phyloP scores from a whole-genome alignment of 2,329 filamentous ascomycete genomes.

The Pseudonectria buxi region DNA sequence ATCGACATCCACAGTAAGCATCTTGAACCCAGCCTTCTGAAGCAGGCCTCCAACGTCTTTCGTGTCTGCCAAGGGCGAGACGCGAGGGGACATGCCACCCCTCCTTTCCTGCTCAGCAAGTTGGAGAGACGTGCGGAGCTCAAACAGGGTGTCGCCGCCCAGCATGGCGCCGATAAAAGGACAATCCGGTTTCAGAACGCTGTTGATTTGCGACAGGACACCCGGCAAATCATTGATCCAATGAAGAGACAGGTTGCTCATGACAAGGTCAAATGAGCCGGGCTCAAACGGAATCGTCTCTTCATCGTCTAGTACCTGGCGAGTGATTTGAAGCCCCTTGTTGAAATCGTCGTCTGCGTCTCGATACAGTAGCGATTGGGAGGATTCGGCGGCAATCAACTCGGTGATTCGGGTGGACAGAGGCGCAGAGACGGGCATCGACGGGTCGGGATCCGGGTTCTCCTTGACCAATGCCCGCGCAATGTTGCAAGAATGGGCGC shows the following conservation, averaged over 20 bases:
- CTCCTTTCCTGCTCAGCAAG: slow-evolving; percentile 83
- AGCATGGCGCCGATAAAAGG: slow-evolving; percentile 96
- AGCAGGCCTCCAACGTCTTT: slow-evolving; percentile 84
- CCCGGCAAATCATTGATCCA: slow-evolving; percentile 97
- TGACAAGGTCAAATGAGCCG: slow-evolving; percentile 77
- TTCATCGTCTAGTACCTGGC: slow-evolving; percentile 67
- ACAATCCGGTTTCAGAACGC: slow-evolving; percentile 77
- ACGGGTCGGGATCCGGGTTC: slow-evolving; percentile 55
- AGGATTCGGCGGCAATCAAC: slow-evolving; percentile 77
- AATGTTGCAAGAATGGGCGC: slow-evolving; percentile 93
- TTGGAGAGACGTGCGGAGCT: slow-evolving; percentile 88
- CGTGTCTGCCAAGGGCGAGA: slow-evolving; percentile 88
- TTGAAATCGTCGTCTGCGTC: slow-evolving; percentile 73
- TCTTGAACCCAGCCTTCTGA: slow-evolving; percentile 83
- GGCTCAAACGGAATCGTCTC: slow-evolving; percentile 70
- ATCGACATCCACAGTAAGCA: slow-evolving; percentile 94
- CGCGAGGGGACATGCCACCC: slow-evolving; percentile 85
- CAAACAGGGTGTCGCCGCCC: slow-evolving; percentile 87
- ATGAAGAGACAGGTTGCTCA: slow-evolving; percentile 85
- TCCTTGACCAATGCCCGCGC: slow-evolving; percentile 70
- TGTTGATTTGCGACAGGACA: slow-evolving; percentile 76
- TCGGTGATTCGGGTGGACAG: slow-evolving; percentile 65
- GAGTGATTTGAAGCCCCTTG: slow-evolving; percentile 60
- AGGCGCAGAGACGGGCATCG: slow-evolving; percentile 54
- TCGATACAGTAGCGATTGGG: slow-evolving; percentile 68